phyloP scores from a whole-genome alignment of 495 filamentous ascomycete genomes.

The Hypoxylon lenormandii region DNA sequence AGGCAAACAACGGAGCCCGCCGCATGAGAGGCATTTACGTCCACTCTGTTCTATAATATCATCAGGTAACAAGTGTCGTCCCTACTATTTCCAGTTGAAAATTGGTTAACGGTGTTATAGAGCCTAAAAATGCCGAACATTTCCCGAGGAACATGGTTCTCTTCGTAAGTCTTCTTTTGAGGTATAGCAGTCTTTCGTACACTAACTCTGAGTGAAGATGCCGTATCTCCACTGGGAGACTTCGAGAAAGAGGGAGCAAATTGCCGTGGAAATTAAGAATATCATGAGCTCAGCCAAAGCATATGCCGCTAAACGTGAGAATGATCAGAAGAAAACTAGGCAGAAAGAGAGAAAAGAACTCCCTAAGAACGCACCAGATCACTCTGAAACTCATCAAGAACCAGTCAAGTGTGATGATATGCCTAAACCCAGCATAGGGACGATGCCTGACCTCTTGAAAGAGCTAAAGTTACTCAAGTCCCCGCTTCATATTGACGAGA shows the following conservation, averaged over 20 bases:
- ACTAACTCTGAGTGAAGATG: conserved; percentile 57
- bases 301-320: conserved; percentile 20
- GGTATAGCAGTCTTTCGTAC: background rate
- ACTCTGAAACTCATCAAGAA: background rate
- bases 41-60: conserved; percentile 52
- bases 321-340: conserved; percentile 2
- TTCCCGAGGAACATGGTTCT: conserved; percentile 54
- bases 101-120: background rate
- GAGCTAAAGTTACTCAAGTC: conserved; percentile 8
- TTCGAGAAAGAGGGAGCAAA: conserved; percentile 33
- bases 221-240: conserved; percentile 78
- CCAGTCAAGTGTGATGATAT: too few species aligned
- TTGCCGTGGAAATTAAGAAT: conserved; percentile 55
- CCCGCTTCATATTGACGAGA: conserved; percentile 13
- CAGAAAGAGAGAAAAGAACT: background rate
- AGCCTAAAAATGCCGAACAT: conserved; percentile 29
- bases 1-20: conserved; percentile 25
- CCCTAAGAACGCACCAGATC: background rate
- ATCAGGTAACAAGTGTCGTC: conserved; percentile 29
- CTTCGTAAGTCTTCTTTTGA: conserved; percentile 48
- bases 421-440: too few species aligned
- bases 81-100: background rate
- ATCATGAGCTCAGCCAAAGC: conserved; percentile 34
- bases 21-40: conserved; percentile 57
- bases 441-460: conserved; percentile 29